Evolutionary conservation across 306 rosid genomes (phyloP), one percentile per base, ranked within the genome.

Genomic region (Canavalia gladiata): DNA sequence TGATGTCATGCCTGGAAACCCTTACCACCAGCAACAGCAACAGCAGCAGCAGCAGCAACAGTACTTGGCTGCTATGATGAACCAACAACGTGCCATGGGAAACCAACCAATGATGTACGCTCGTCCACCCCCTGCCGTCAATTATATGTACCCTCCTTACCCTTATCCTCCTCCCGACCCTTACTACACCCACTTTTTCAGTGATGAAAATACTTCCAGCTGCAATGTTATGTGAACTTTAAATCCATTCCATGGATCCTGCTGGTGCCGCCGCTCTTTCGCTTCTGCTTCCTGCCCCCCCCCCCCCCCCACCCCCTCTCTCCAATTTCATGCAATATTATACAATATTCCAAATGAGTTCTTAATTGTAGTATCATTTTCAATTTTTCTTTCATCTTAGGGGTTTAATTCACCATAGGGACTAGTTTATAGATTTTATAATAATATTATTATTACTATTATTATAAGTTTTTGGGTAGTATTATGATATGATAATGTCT

Each of bases 81-180:
- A 91, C 85, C 97, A 93, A 51, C 98, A 86, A 67, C 55, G 90
- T 1, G 87, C 80, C 13, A 84, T 86, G 72, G 95, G 87, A 6
- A 88, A 91, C 75, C 97, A 91, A 29, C 91, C 97, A 1, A 91
- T 95, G 98, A 90, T 93, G 94, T 95, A 95, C 41, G 88, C 91
- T 0, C 79, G 90, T 49, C 93, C 91, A 0, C 91, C 95, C 0
- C 88, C 95, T 0, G 89, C 90, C 0, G 88, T 89, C 7, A 91
- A 88, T 72, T 89, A 87, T 64, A 84, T 86, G 86, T 80, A 83
- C 2, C 86, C 93, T 67, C 89, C 91, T 3, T 79, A 85, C 28
- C 81, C 85, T 0, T 84, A 87, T 7, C 91, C 87, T 5, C 92
- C 86, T 18, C 81, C 87, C 0, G 99, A 93, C 9, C 87, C 87